Conservation (phyloP, 2,329 filamentous ascomycete species). For the Penicillium sp. region DNA sequence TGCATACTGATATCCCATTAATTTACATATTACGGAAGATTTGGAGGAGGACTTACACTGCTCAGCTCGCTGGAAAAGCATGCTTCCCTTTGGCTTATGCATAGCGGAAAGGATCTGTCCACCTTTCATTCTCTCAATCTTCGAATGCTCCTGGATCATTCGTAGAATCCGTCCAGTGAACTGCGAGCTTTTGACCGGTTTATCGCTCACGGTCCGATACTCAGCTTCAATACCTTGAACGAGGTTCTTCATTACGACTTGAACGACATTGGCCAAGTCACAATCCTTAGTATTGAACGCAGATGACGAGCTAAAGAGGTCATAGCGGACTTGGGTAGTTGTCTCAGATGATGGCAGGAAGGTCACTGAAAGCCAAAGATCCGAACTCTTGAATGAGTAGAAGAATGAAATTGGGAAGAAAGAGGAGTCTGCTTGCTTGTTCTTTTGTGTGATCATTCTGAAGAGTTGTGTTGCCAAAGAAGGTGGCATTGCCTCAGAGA, state of each 20-base stretch:
- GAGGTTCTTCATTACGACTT: background rate
- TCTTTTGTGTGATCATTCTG: background rate
- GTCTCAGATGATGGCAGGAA: constrained; percentile 27
- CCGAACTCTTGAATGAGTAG: constrained; percentile 16
- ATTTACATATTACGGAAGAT: background rate
- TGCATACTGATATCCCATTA: constrained; percentile 17
- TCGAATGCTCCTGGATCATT: constrained; percentile 22
- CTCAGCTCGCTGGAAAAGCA: constrained; percentile 28
- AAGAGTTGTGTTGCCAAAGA: constrained; percentile 5
- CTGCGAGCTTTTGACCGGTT: background rate
- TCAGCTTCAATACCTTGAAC: constrained; percentile 14
- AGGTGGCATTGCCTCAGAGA: background rate
- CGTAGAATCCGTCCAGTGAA: constrained; percentile 14
- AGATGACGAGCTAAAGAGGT: constrained; percentile 21
- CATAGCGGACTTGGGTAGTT: constrained; percentile 31
- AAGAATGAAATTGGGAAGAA: constrained; percentile 28
- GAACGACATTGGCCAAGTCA: background rate
- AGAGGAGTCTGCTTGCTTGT: background rate
- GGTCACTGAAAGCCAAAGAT: constrained; percentile 24
- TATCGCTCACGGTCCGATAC: constrained; percentile 4
- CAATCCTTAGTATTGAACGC: background rate
- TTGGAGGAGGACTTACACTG: constrained; percentile 17
- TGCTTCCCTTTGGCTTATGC: constrained; percentile 24
- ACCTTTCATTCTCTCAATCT: constrained; percentile 22
- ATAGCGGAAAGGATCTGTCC: constrained; percentile 25